phyloP scores from a whole-genome alignment of 768 basidiomycete species.

The Leucosporidium yakuticum region DNA sequence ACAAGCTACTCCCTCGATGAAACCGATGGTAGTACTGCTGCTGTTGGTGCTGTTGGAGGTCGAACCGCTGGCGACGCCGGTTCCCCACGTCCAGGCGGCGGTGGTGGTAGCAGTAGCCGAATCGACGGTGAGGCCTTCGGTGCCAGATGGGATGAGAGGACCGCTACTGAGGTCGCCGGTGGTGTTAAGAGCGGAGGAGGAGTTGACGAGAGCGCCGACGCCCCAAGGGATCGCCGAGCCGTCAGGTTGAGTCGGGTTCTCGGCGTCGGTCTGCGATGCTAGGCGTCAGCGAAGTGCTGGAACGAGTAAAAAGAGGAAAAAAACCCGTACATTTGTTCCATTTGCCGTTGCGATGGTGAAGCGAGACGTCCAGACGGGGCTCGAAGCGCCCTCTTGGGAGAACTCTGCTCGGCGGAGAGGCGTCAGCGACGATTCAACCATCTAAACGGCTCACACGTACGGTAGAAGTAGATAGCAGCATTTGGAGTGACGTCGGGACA shows the following conservation, averaged over 20 bases:
- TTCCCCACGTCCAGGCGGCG: background rate
- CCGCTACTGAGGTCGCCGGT: no score
- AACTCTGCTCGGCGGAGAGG: conserved; percentile 19
- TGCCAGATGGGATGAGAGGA: no score
- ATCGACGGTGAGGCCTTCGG: background rate
- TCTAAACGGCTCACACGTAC: conserved; percentile 1
- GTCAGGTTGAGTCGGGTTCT: conserved; percentile 16
- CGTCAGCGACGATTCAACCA: no score
- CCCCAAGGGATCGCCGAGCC: conserved; percentile 31
- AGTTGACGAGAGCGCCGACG: conserved; percentile 14
- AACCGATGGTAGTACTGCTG: no score
- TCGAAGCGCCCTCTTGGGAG: conserved; percentile 3
- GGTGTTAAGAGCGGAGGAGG: background rate
- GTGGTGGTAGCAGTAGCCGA: background rate
- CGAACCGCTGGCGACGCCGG: background rate
- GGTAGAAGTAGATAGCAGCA: conserved; percentile 35
- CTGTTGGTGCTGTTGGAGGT: no score
- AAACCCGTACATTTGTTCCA: conserved; percentile 17
- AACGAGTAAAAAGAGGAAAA: no score
- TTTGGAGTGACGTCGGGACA: conserved; percentile 30
- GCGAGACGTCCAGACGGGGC: conserved; percentile 21
- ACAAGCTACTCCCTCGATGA: background rate
- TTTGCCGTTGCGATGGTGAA: conserved; percentile 28
- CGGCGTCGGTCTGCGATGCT: conserved; percentile 13
- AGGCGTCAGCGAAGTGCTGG: background rate